Evolutionary conservation across 257 asterid genomes (phyloP), one percentile per base, ranked within the genome.

Genomic region (Plantago elongata): DNA sequence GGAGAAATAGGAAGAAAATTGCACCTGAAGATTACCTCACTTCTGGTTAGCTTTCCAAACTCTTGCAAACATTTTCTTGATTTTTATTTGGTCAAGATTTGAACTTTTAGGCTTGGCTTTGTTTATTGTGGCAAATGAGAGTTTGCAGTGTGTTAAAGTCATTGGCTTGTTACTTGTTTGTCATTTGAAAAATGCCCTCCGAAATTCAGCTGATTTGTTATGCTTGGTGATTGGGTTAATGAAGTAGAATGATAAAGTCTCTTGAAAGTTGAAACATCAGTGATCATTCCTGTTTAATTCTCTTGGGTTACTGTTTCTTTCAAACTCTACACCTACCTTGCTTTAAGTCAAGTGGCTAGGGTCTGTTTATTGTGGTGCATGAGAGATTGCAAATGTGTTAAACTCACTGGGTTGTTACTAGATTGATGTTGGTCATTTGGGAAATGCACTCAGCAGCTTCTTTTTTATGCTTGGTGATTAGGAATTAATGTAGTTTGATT

Each of bases 1-100:
- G 95, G 76, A 97, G 97, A 72, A 89, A 56, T 75, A 83, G 78
- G 76, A 92, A 81, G 76, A 67, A 6, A 22, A 84, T 92, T 73
- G 95, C 97, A 11, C 75, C 77, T 66, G 89, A 92, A 51, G 97
- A 86, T 43, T 92, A 83, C 69, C 77, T 70, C 75, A 79, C 40
- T 34, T 34, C 86, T 37, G 79, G 48, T 75, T 16, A 27, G 56
- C 65, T 67, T 37, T 60, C n/a, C 27, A 34, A 15, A 12, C 16
- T 11, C n/a, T 11, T 18, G 1, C 27, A 44, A 18, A 61, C 62
- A 30, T 18, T 22, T n/a, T 11, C 38, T 14, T 12, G 5, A 51
- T 56, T 48, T 29, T n/a, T 57, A 11, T 37, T 64, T 59, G 45
- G 7, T 4, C 40, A 34, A 34, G 8, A 34, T 34, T 34, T 34